These are phyloP conservation scores for Athelia psychrophila DNA, from an alignment of 1,284 basidiomycete species.

Conservation along the genomic window DNA sequence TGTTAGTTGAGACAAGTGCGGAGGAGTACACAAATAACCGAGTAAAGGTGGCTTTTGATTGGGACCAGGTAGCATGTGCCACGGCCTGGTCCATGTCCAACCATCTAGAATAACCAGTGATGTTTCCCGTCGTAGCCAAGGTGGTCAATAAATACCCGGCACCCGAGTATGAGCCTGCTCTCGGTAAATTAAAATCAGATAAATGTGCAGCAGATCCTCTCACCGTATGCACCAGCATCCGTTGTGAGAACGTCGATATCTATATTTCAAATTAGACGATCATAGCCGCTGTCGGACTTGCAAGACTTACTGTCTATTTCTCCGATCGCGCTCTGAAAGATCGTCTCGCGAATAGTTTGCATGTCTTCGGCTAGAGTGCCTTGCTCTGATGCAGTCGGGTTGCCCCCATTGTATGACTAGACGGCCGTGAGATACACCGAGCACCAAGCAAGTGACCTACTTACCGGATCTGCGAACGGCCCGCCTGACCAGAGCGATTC, in stretches of 20 bases:
- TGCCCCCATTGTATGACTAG: slow-evolving; percentile 71
- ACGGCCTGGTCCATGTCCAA: slow-evolving; percentile 65
- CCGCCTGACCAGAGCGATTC: slow-evolving; percentile 78
- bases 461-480: slow-evolving; percentile 59
- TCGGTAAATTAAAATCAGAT: slow-evolving; percentile 2
- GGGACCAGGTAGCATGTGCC: slow-evolving; percentile 56
- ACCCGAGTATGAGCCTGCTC: slow-evolving; percentile 63
- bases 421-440: not conserved
- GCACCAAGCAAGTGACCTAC: slow-evolving; percentile 20
- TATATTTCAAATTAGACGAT: slow-evolving; percentile 21
- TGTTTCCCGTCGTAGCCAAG: slow-evolving; percentile 35
- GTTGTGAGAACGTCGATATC: slow-evolving; percentile 54
- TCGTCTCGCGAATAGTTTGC: slow-evolving; percentile 48
- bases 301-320: slow-evolving; percentile 50
- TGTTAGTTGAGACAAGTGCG: not conserved
- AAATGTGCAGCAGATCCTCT: slow-evolving; percentile 8
- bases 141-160: slow-evolving; percentile 61
- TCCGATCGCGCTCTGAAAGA: slow-evolving; percentile 58
- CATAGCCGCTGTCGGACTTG: not conserved
- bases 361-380: slow-evolving; percentile 44
- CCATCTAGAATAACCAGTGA: slow-evolving; percentile 58
- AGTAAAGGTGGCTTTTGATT: slow-evolving; percentile 38
- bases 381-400: slow-evolving; percentile 48
- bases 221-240: slow-evolving; percentile 63
- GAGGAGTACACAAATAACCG: slow-evolving; percentile 34